A percentile compares a stretch with the other conserved stretches of the same genome.
phyloP scores from a whole-genome alignment of 352 stramenopile species.

The Phytophthora hybrid region DNA sequence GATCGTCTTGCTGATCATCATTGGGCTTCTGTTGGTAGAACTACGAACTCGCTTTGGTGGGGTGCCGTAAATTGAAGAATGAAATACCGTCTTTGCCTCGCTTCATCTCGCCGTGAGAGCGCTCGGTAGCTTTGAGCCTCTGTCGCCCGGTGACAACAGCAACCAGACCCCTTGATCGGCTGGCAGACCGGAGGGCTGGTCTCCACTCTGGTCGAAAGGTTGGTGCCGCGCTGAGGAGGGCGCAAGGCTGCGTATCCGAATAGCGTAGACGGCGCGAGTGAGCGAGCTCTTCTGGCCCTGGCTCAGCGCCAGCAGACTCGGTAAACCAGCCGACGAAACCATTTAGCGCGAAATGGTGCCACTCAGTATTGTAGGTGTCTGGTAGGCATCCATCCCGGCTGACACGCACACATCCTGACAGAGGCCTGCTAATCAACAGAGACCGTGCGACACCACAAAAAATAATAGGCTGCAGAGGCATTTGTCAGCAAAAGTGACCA shows the following conservation, averaged over 20 bases:
- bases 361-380: too few relatives aligned
- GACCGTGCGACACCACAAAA: too few relatives aligned
- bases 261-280: neutral
- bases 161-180: neutral
- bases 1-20: constrained; percentile 25
- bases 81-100: neutral
- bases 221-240: neutral
- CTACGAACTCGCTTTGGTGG: neutral
- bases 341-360: too few relatives aligned
- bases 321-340: too few relatives aligned
- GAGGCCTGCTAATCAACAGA: too few relatives aligned
- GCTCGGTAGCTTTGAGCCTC: neutral
- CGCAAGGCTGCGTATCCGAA: neutral
- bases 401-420: too few relatives aligned
- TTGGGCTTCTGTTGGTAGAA: neutral
- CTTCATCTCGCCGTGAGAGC: neutral
- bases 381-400: neutral
- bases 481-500: too few relatives aligned
- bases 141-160: neutral
- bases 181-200: neutral
- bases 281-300: neutral
- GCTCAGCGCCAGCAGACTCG: too few relatives aligned
- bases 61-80: neutral
- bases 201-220: neutral
- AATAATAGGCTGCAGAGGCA: too few relatives aligned